These are phyloP conservation scores for Curvularia spicifera DNA, from an alignment of 2,329 filamentous ascomycete species.

Conservation along the genomic window DNA sequence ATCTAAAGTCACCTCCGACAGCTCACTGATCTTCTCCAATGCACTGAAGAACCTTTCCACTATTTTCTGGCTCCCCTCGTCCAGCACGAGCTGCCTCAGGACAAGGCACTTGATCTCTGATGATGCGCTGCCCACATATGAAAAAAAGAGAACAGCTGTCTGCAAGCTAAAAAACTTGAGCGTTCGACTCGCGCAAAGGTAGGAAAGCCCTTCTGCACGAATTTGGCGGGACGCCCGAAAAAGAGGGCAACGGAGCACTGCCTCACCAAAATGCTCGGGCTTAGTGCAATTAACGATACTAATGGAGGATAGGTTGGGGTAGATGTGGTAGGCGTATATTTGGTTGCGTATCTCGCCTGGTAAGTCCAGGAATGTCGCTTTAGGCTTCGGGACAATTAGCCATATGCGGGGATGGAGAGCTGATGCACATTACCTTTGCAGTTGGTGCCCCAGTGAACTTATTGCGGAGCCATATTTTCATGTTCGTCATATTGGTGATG, in stretches of 20 bases:
- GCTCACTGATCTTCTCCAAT: conserved; percentile 5
- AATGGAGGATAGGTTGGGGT: conserved; percentile 12
- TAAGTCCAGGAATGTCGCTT: conserved; percentile 20
- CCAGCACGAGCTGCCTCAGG: not conserved
- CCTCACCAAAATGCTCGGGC: conserved; percentile 16
- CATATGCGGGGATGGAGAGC: not conserved
- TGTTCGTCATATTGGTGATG: not conserved
- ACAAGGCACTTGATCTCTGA: conserved; percentile 11
- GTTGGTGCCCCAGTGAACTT: too few relatives aligned
- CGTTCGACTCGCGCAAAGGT: conserved; percentile 23
- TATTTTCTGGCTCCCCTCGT: not conserved
- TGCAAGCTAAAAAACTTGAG: conserved; percentile 18
- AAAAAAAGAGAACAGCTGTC: conserved; percentile 18
- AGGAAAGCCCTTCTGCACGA: conserved; percentile 31
- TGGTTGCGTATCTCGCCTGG: conserved; percentile 34
- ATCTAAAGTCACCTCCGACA: conserved; percentile 6
- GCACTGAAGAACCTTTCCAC: conserved; percentile 6
- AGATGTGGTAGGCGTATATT: conserved; percentile 27
- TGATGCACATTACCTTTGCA: not conserved
- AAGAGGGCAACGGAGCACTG: conserved; percentile 20
- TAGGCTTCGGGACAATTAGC: conserved; percentile 7
- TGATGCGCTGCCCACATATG: conserved; percentile 3
- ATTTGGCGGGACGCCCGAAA: conserved; percentile 31
- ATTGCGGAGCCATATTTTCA: not conserved
- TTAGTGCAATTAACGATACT: conserved; percentile 9